A percentile compares a stretch with the other conserved stretches of the same genome.
phyloP scores from a whole-genome alignment of 140 eudicot species.

The Cichorium intybus region DNA sequence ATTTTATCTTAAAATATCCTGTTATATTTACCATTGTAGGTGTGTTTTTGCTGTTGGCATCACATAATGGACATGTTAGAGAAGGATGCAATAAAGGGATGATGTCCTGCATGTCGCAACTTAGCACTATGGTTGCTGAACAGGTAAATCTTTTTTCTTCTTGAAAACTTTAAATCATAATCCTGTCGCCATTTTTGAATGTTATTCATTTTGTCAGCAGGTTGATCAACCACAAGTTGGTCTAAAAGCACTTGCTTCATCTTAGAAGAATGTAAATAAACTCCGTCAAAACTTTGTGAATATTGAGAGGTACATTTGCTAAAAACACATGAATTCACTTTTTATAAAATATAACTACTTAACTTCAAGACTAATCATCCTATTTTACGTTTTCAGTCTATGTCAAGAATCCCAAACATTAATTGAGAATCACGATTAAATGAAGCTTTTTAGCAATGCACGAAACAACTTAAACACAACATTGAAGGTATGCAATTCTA shows the following conservation, averaged over 20 bases:
- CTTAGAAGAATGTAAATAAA: no score
- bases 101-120: slow-evolving; percentile 98
- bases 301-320: no score
- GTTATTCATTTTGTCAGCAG: no score
- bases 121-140: slow-evolving; percentile 97
- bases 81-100: slow-evolving; percentile 80
- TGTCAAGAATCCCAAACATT: slow-evolving; percentile 95
- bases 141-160: no score
- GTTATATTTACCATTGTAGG: slow-evolving; percentile 36
- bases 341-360: slow-evolving; percentile 3
- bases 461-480: slow-evolving; percentile 92
- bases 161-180: no score
- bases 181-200: no score
- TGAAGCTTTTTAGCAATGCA: slow-evolving; percentile 90
- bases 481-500: no score
- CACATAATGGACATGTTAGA: slow-evolving; percentile 97
- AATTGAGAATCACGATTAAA: slow-evolving; percentile 94
- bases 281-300: no score
- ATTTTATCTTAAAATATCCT: not conserved
- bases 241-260: no score
- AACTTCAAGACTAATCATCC: slow-evolving; percentile 29
- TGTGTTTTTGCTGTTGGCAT: slow-evolving; percentile 96
- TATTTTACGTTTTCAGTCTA: slow-evolving; percentile 48
- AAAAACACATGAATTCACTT: no score
- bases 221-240: no score